Conservation (phyloP, 805 yeast species). For the Candida parachauliodes region DNA sequence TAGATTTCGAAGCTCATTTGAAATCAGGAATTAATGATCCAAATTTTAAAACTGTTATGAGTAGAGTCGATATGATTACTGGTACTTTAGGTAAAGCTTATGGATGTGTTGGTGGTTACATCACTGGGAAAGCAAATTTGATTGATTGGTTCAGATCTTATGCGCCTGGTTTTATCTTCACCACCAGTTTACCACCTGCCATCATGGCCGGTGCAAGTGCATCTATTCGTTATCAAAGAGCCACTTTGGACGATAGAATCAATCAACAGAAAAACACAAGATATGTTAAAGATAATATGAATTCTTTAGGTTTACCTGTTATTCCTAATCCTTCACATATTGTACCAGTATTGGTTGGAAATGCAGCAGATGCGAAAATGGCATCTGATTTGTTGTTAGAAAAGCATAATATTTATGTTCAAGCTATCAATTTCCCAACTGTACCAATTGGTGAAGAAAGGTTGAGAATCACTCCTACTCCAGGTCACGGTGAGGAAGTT, state of each 20-base stretch:
- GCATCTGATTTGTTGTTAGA: slow-evolving; percentile 88
- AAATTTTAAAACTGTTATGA: slow-evolving; percentile 60
- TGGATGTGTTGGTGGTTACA: slow-evolving; percentile 97
- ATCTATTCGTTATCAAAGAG: slow-evolving; percentile 81
- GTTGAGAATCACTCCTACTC: slow-evolving; percentile 97
- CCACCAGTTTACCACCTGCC: slow-evolving; percentile 96
- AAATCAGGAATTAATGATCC: slow-evolving; percentile 55
- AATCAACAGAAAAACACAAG: slow-evolving; percentile 82
- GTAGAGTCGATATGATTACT: slow-evolving; percentile 91
- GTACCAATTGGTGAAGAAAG: slow-evolving; percentile 95
- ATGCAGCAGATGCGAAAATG: slow-evolving; percentile 84
- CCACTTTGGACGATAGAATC: slow-evolving; percentile 72
- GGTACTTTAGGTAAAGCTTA: slow-evolving; percentile 97
- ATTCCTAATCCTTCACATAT: slow-evolving; percentile 97
- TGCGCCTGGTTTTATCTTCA: slow-evolving; percentile 97
- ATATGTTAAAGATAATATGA: slow-evolving; percentile 74
- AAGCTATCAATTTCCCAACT: slow-evolving; percentile 97
- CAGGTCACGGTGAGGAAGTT: slow-evolving; percentile 81
- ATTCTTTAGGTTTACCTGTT: slow-evolving; percentile 80
- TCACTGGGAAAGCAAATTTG: slow-evolving; percentile 80
- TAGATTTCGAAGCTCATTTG: slow-evolving; percentile 82
- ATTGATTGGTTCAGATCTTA: slow-evolving; percentile 95
- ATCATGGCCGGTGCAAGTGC: slow-evolving; percentile 93
- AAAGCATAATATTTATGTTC: slow-evolving; percentile 87
- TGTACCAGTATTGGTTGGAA: slow-evolving; percentile 92